A percentile compares a stretch with the other conserved stretches of the same genome.
Conservation (phyloP, 495 filamentous ascomycete species). For the Elaphomyces granulatus region DNA sequence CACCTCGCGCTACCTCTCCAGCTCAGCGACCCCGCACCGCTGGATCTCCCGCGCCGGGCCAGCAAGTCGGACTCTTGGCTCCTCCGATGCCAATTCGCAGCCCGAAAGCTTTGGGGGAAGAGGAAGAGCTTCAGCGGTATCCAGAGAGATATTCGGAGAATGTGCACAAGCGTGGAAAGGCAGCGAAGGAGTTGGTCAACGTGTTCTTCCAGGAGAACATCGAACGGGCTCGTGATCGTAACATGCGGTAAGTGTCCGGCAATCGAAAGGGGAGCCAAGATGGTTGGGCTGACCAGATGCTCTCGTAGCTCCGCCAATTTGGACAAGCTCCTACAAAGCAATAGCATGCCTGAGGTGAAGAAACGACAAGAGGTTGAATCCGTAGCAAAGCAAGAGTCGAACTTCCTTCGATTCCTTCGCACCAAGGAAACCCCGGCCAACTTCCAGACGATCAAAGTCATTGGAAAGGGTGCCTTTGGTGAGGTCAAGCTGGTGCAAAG, state of each 20-base stretch:
- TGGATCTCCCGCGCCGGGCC: constrained; percentile 33
- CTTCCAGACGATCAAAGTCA: constrained; percentile 91
- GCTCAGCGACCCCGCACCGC: constrained; percentile 65
- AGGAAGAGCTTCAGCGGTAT: constrained; percentile 48
- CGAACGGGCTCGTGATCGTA: constrained; percentile 76
- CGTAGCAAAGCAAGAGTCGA: constrained; percentile 69
- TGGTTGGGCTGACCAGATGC: constrained; percentile 1
- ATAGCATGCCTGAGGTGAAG: constrained; percentile 54
- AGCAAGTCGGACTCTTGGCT: constrained; percentile 50
- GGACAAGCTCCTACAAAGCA: constrained; percentile 63
- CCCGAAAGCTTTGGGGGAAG: constrained; percentile 27
- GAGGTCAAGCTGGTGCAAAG: constrained; percentile 95
- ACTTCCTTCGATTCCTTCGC: constrained; percentile 85
- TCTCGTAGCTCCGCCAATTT: constrained; percentile 67
- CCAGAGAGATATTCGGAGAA: constrained; percentile 68
- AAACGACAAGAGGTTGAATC: constrained; percentile 66
- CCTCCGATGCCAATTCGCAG: constrained; percentile 43
- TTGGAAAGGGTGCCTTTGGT: constrained; percentile 97
- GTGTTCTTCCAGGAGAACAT: constrained; percentile 96
- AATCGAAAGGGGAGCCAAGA: constrained; percentile 1
- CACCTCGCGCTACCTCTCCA: constrained; percentile 55
- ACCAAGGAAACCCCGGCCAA: constrained; percentile 85
- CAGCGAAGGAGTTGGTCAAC: constrained; percentile 47
- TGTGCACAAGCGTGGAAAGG: constrained; percentile 60
- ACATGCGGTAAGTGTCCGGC: constrained; percentile 57